phyloP scores from a whole-genome alignment of 2,329 filamentous ascomycete genomes.

The Chalara sp. region DNA sequence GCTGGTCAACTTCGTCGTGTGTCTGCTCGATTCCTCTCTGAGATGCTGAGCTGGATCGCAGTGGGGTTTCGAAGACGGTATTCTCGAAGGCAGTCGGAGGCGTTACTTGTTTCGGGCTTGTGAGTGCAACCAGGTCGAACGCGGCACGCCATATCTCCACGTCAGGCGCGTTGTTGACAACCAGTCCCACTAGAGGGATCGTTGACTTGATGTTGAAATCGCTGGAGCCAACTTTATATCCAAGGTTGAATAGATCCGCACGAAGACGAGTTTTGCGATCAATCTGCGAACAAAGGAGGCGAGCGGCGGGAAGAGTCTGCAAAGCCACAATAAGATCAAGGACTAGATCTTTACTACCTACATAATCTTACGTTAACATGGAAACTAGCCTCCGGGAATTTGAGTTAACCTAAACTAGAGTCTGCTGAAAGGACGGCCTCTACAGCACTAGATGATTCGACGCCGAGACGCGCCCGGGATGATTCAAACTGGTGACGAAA shows the following conservation, averaged over 20 bases:
- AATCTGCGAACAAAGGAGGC: slow-evolving; percentile 12
- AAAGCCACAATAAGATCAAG: slow-evolving; percentile 16
- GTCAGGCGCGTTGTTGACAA: slow-evolving; percentile 1
- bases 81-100: too few relatives aligned
- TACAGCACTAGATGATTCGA: too few relatives aligned
- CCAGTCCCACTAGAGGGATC: slow-evolving; percentile 1
- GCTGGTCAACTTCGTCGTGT: slow-evolving; percentile 19
- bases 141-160: slow-evolving; percentile 1
- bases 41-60: too few relatives aligned
- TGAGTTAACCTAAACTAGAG: too few relatives aligned
- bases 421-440: too few relatives aligned
- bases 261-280: slow-evolving; percentile 1
- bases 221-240: not conserved
- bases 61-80: slow-evolving; percentile 13
- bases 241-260: not conserved
- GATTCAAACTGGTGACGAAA: too few relatives aligned
- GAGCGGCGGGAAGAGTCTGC: slow-evolving; percentile 9
- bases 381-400: too few relatives aligned
- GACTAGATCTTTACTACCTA: slow-evolving; percentile 11
- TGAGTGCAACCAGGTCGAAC: slow-evolving; percentile 1
- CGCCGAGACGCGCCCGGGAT: too few relatives aligned
- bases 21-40: slow-evolving; percentile 18
- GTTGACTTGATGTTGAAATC: not conserved
- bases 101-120: not conserved
- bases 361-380: slow-evolving; percentile 15